Percentiles rank a stretch among this genome's conserved stretches.
phyloP scores from a whole-genome alignment of 2,329 filamentous ascomycete species.

The Aspergillus hortae region DNA sequence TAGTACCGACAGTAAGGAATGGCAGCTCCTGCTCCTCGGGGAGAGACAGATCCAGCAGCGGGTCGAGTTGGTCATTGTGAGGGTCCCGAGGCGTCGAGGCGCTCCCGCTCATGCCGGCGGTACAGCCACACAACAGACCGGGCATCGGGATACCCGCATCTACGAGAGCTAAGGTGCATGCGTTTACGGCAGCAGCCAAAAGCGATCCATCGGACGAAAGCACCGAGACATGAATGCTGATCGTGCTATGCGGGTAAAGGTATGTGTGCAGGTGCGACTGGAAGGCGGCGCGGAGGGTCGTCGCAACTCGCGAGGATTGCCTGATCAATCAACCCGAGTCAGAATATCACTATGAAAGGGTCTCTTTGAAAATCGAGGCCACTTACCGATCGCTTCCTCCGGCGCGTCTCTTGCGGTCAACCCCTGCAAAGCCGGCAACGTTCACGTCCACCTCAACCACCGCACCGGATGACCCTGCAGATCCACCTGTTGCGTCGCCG shows the following conservation, averaged over 20 bases:
- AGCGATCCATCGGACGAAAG: slow-evolving; percentile 87
- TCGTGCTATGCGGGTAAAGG: slow-evolving; percentile 82
- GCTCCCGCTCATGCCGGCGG: slow-evolving; percentile 64
- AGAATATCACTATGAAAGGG: not conserved
- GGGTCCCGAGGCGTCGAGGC: slow-evolving; percentile 40
- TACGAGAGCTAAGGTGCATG: slow-evolving; percentile 83
- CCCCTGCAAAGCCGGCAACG: slow-evolving; percentile 81
- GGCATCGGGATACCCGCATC: slow-evolving; percentile 96
- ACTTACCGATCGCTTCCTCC: slow-evolving; percentile 72
- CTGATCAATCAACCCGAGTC: slow-evolving; percentile 42
- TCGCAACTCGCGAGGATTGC: slow-evolving; percentile 59
- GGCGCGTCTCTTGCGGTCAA: slow-evolving; percentile 73
- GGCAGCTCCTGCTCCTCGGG: slow-evolving; percentile 70
- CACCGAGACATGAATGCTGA: slow-evolving; percentile 79
- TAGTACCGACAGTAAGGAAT: slow-evolving; percentile 78
- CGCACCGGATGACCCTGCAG: slow-evolving; percentile 51
- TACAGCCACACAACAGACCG: slow-evolving; percentile 85
- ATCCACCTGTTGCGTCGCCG: slow-evolving; percentile 45
- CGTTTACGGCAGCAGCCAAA: slow-evolving; percentile 86
- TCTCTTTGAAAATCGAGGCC: not conserved
- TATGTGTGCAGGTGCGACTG: slow-evolving; percentile 76
- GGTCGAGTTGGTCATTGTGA: slow-evolving; percentile 41
- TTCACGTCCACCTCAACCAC: slow-evolving; percentile 77
- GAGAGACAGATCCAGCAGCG: slow-evolving; percentile 42
- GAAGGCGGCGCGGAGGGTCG: slow-evolving; percentile 74